Evolutionary conservation across 2,329 filamentous ascomycete species (phyloP), one percentile per base, ranked within the genome.

Genomic region (Fusarium sp.): DNA sequence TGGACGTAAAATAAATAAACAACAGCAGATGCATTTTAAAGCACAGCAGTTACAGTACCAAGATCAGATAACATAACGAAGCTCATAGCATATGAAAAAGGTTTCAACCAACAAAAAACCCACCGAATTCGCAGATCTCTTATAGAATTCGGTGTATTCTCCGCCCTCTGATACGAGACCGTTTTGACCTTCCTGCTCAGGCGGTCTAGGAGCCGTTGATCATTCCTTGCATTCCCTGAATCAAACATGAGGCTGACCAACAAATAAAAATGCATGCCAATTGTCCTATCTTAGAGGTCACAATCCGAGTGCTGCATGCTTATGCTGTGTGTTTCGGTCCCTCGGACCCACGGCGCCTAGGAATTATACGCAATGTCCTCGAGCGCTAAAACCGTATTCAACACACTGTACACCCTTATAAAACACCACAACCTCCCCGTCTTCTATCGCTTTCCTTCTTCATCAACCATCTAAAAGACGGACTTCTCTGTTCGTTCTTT

Each of bases 401-500:
- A 22, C 63, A 66, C 68, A 71, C 64, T 71, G 68, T 71, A 56
- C 68, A 41, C 10, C 37, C 12, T 40, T 73, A 73, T 74, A 74
- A 72, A 74, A 45, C 42, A 59, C 32, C 58, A 32, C 29, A 32
- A 14, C 25, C 51, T 34, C 40, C 32, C 48, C 7, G 45, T 27
- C 22, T 41, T 44, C 42, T 57, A n/a, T n/a, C 34, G 34, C 46
- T 62, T 40, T 30, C 57, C 45, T 34, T 57, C 54, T 51, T 25
- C 62, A 72, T 69, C 54, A 56, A 27, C 24, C 40, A 42, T 29
- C 41, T 25, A 29, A 60, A 68, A 63, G 25, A 63, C 67, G 51
- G 61, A 63, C 49, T 59, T 8, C 29, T 29, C 48, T 49, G 66
- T 68, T 66, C 61, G 49, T 46, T 25, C 42, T 44, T 10, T 24